Conservation (phyloP, 768 basidiomycete species). For the Leccinum longicurvipes region DNA sequence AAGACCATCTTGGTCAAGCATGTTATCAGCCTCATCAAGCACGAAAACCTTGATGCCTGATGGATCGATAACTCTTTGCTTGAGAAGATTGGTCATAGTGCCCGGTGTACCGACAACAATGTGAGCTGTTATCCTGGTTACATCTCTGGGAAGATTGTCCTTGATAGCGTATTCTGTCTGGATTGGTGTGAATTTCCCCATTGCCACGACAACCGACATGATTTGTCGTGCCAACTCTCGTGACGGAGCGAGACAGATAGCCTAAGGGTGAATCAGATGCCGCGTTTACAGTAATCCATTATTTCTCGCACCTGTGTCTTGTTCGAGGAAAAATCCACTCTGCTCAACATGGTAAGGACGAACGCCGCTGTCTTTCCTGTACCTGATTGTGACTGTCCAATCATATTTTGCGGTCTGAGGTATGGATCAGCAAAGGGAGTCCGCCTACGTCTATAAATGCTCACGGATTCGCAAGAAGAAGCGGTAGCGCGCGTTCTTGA, state of each 20-base stretch:
- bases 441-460: conserved; percentile 23
- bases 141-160: conserved; percentile 68
- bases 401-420: conserved; percentile 92
- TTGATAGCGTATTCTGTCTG: conserved; percentile 97
- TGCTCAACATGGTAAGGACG: conserved; percentile 93
- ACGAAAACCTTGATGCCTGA: conserved; percentile 88
- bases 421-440: conserved; percentile 6
- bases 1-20: conserved; percentile 92
- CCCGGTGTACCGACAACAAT: conserved; percentile 96
- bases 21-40: conserved; percentile 97
- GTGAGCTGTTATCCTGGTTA: conserved; percentile 74
- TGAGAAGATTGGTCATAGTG: conserved; percentile 86
- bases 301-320: conserved; percentile 69
- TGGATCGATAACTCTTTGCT: conserved; percentile 73
- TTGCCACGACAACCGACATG: conserved; percentile 88
- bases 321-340: conserved; percentile 79
- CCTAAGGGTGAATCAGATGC: conserved; percentile 44
- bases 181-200: conserved; percentile 93
- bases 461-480: conserved; percentile 87
- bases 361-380: conserved; percentile 99
- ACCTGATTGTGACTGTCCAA: conserved; percentile 98
- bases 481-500: conserved; percentile 92
- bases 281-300: neutral
- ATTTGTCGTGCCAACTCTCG: conserved; percentile 97
- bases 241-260: conserved; percentile 95